Evolutionary conservation across 257 asterid genomes (phyloP), one percentile per base, ranked within the genome.

Genomic region (Gynochthodes officinalis): DNA sequence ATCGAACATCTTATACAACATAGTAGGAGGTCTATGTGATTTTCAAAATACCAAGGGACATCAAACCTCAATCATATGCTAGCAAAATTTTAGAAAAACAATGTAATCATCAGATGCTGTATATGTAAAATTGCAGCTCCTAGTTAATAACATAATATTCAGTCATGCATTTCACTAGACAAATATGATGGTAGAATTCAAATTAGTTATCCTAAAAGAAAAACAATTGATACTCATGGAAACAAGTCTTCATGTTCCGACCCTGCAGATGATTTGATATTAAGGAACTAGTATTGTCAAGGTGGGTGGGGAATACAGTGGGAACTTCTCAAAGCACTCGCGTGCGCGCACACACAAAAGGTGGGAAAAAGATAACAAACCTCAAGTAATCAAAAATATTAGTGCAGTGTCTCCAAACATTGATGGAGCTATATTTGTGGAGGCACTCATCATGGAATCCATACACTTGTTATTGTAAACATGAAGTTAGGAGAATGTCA

Each of bases 321-420:
- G n/a, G n/a, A n/a, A n/a, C n/a, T n/a, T n/a, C n/a, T n/a, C n/a
- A n/a, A n/a, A n/a, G n/a, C n/a, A n/a, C n/a, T n/a, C n/a, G n/a
- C n/a, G n/a, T n/a, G n/a, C n/a, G n/a, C n/a, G n/a, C n/a, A n/a
- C n/a, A n/a, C n/a, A n/a, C n/a, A n/a, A n/a, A n/a, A n/a, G n/a
- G n/a, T n/a, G n/a, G n/a, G n/a, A n/a, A n/a, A n/a, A n/a, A n/a
- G n/a, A n/a, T 50, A 42, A 16, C 89, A 76, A 77, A 94, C 99
- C 99, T 91, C 64, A 94, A 73, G 75, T 94, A 94, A 81, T 94
- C 99, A 86, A 94, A 89, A 70, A 94, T 84, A 66, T 94, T 97
- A 2, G 99, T 94, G 91, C 99, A 94, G 81, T 91, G 91, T 94
- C 99, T 87, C 99, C 99, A 94, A 60, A 94, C 99, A 62, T 94